phyloP scores from a whole-genome alignment of 2,329 filamentous ascomycete species.

The Cladobotryum mycophilum region DNA sequence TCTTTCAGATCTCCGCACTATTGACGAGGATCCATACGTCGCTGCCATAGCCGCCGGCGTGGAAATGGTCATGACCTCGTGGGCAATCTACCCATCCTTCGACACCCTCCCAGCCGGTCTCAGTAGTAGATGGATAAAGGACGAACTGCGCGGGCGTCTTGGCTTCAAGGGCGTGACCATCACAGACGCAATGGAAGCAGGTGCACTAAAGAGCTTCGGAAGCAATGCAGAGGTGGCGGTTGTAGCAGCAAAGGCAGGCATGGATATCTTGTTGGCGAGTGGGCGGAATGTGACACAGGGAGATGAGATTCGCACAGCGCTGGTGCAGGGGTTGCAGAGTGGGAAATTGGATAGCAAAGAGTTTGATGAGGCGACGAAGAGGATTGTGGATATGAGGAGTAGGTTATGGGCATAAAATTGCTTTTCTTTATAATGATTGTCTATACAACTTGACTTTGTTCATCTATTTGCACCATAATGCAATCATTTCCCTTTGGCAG shows the following conservation, averaged over 20 bases:
- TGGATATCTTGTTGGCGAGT: conserved; percentile 16
- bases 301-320: conserved; percentile 9
- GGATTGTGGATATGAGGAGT: conserved; percentile 9
- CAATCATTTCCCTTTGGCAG: no score
- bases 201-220: conserved; percentile 10
- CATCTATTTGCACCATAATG: no score
- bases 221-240: conserved; percentile 6
- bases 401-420: background rate
- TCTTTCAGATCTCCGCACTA: conserved; percentile 9
- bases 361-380: no score
- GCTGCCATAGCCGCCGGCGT: conserved; percentile 11
- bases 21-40: conserved; percentile 12
- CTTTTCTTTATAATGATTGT: no score
- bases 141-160: conserved; percentile 14
- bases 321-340: conserved; percentile 9
- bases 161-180: conserved; percentile 15
- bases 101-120: conserved; percentile 6
- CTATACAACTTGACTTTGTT: no score
- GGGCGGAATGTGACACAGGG: conserved; percentile 15
- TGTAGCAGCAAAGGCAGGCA: conserved; percentile 13
- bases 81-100: no score
- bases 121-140: conserved; percentile 15
- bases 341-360: no score
- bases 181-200: conserved; percentile 17
- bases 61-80: conserved; percentile 14